Evolutionary conservation across 345 rosid genomes (phyloP), one percentile per base, ranked within the genome.

Genomic region (Jatropha curcas): DNA sequence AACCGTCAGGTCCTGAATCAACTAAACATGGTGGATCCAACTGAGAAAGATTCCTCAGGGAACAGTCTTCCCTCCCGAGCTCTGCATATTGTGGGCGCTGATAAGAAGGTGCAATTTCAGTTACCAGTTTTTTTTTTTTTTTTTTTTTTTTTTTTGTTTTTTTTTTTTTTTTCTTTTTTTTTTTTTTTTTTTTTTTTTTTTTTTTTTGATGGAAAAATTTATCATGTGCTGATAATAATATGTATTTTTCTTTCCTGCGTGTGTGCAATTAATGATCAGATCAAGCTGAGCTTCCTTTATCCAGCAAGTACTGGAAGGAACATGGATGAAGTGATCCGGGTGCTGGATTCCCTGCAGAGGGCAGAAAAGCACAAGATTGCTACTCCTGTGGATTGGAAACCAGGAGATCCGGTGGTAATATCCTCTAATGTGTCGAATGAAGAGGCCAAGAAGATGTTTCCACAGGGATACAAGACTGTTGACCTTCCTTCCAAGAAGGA

Each of bases 21-120:
- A 60, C 94, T 89, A 37, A 92, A 95, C 83, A 95, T 91, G 97
- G 80, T 92, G 37, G 98, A 91, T 41, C 87, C 98, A 0, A 85
- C 88, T 22, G 91, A 80, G 70, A 84, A 80, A 34, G 94, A 89
- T 41, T 30, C 81, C 19, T 65, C 76, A 0, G 87, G 86, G 30
- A 73, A 71, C 35, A 68, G 34, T 4, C 46, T 82, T 7, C 94
- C 97, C 0, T 91, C 96, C 71, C 87, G 91, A 64, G 92, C 94
- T 59, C 87, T 91, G 68, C 97, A 87, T 71, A 86, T 89, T 4
- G 86, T 92, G 1, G 97, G 86, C 41, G 86, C 89, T 0, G 92
- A 89, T 65, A 73, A 82, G 79, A 86, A 79, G 92, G 96, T 87
- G 46, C 8, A 30, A 28, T 7, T 60, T 2, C 28, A 16, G 14